Evolutionary conservation across 768 basidiomycete species (phyloP), one percentile per base, ranked within the genome.

Genomic region (Arthromyces matolae): DNA sequence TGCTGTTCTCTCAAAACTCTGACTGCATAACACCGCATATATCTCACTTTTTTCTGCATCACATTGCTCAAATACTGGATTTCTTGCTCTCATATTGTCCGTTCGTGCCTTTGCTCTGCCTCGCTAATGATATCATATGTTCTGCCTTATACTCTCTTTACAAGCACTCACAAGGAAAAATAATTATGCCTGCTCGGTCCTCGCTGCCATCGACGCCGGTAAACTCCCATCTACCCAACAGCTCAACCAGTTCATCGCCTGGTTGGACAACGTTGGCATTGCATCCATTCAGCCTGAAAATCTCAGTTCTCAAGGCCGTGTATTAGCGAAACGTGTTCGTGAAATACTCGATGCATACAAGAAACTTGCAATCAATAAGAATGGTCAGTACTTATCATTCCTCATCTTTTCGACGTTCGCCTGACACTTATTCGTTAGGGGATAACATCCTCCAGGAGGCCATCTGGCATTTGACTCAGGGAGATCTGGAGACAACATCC

Each of bases 171-270:
- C 47, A 87, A 88, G 84, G 83, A 89, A 48, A 79, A 77, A 67
- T n/a, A n/a, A n/a, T n/a, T n/a, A n/a, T n/a, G 51, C 75, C 39
- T 71, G 82, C 14, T 80, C 81, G 29, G 57, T 86, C 20, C 60
- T 83, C 47, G 86, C 83, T 38, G 86, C 86, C 7, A 64, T 88
- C 56, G 75, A 80, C 52, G 84, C 84, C 14, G 84, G 84, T 18
- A 89, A 89, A 59, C 67, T 86, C 4, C 86, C 86, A 14, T 72
- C 72, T 1, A 81, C 84, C 9, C 62, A 75, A 23, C 86, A 89
- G 58, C 54, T 78, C 31, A 71, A 72, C 50, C 58, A 59, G 0
- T 71, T 75, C 57, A 72, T 84, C 53, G 78, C 84, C 58, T 80
- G 74, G 71, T 57, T 79, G 37, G 77, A 80, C 32, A 58, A 70